phyloP scores from a whole-genome alignment of 257 asterid species.

The Jasminum sambac region DNA sequence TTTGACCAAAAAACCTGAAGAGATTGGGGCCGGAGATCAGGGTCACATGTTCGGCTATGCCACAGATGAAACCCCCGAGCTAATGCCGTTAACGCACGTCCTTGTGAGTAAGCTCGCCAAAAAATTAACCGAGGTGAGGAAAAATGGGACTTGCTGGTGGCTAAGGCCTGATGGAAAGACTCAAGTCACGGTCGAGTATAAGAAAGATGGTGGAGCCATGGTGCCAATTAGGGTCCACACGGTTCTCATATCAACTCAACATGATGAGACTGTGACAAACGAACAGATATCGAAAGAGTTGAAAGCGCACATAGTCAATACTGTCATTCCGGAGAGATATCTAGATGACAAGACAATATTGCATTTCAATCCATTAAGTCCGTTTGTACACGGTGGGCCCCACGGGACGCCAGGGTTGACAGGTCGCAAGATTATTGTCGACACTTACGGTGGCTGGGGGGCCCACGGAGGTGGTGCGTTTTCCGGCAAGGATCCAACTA shows the following conservation, averaged over 20 bases:
- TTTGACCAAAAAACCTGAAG: constrained; percentile 24
- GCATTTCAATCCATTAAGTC: neutral
- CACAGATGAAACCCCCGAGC: constrained; percentile 27
- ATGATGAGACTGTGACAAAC: constrained; percentile 16
- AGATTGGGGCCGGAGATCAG: constrained; percentile 33
- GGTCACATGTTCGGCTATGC: constrained; percentile 36
- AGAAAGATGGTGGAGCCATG: constrained; percentile 27
- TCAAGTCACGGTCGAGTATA: constrained; percentile 28
- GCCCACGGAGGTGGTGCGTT: constrained; percentile 33
- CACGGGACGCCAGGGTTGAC: constrained; percentile 26
- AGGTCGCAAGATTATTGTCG: constrained; percentile 28
- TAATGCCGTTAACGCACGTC: constrained; percentile 30
- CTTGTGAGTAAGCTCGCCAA: constrained; percentile 26
- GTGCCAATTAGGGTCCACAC: constrained; percentile 29
- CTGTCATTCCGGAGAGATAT: constrained; percentile 16
- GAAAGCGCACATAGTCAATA: constrained; percentile 11
- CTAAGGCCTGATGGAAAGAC: constrained; percentile 33
- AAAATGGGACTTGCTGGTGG: constrained; percentile 26
- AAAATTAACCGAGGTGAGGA: constrained; percentile 16
- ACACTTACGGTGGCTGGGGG: constrained; percentile 30
- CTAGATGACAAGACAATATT: constrained; percentile 16
- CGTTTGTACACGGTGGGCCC: constrained; percentile 14
- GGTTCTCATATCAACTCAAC: constrained; percentile 23
- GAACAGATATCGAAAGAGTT: constrained; percentile 11
- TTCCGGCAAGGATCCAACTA: constrained; percentile 27